Conservation (phyloP, 805 yeast genomes). For the Ogataea chonburiensis region DNA sequence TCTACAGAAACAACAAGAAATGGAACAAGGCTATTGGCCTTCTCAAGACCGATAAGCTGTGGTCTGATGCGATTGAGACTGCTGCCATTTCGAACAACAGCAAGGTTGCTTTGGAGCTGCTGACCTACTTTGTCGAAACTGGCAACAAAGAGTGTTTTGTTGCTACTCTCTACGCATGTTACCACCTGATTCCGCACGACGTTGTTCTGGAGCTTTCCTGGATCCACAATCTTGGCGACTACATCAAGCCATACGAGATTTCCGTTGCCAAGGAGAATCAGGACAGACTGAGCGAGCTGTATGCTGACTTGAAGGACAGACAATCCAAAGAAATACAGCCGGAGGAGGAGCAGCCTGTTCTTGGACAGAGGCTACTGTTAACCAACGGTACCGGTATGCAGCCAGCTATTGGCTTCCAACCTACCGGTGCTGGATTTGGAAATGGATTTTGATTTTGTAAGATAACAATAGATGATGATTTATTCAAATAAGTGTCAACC, state of each 20-base stretch:
- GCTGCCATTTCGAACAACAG: constrained; percentile 77
- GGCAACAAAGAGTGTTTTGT: constrained; percentile 95
- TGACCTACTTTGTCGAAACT: constrained; percentile 91
- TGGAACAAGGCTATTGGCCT: constrained; percentile 86
- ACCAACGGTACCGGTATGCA: constrained; percentile 67
- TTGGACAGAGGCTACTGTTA: constrained; percentile 72
- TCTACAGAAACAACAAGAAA: constrained; percentile 92
- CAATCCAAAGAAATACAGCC: constrained; percentile 54
- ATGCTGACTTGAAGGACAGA: constrained; percentile 69
- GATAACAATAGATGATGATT: constrained; percentile 1
- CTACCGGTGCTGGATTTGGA: constrained; percentile 74
- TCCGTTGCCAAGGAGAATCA: constrained; percentile 80
- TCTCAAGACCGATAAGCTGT: constrained; percentile 86
- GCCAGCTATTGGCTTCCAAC: constrained; percentile 53
- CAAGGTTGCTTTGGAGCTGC: constrained; percentile 83
- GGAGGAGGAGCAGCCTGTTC: constrained; percentile 46
- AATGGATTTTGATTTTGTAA: constrained; percentile 33
- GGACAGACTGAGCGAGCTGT: constrained; percentile 59
- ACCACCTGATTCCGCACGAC: constrained; percentile 75
- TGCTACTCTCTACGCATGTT: constrained; percentile 84
- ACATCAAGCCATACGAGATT: constrained; percentile 88
- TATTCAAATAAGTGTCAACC: too few relatives aligned
- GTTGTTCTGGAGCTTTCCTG: constrained; percentile 87
- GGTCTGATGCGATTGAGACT: constrained; percentile 93
- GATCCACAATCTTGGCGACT: constrained; percentile 81